These are phyloP conservation scores for Pichia sporocuriosa DNA, from an alignment of 805 yeast species.

Conservation along the genomic window DNA sequence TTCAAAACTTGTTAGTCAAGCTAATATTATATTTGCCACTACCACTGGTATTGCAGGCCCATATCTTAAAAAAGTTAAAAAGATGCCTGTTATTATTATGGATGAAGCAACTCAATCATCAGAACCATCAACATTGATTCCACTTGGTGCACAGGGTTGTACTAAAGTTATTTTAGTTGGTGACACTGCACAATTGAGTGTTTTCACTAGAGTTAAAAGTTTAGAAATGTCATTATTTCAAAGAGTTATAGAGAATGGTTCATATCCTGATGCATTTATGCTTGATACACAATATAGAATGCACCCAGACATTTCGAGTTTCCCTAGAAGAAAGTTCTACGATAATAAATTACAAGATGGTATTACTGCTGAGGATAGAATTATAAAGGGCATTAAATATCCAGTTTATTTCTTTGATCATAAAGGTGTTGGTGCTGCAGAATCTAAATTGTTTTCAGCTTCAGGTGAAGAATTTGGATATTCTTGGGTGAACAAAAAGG, in stretches of 20 bases:
- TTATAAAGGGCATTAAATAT: constrained; percentile 38
- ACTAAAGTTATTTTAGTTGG: constrained; percentile 68
- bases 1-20: constrained; percentile 46
- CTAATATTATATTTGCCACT: constrained; percentile 65
- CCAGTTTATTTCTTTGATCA: constrained; percentile 62
- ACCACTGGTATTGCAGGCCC: constrained; percentile 68
- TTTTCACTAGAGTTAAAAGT: constrained; percentile 62
- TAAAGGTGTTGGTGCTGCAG: constrained; percentile 35
- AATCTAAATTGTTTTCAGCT: constrained; percentile 40
- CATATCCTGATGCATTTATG: constrained; percentile 57
- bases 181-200: constrained; percentile 68
- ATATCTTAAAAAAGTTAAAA: constrained; percentile 45
- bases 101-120: constrained; percentile 77
- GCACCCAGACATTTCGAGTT: constrained; percentile 86
- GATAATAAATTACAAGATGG: constrained; percentile 65
- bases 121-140: constrained; percentile 65
- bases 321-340: constrained; percentile 81
- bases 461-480: constrained; percentile 41
- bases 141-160: constrained; percentile 61
- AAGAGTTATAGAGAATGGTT: constrained; percentile 55
- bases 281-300: constrained; percentile 86
- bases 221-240: constrained; percentile 64
- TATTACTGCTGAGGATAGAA: constrained; percentile 45
- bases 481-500: constrained; percentile 52
- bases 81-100: constrained; percentile 59